Evolutionary conservation across 768 basidiomycete species (phyloP).

Genomic region (Leccinum subgranulosum): DNA sequence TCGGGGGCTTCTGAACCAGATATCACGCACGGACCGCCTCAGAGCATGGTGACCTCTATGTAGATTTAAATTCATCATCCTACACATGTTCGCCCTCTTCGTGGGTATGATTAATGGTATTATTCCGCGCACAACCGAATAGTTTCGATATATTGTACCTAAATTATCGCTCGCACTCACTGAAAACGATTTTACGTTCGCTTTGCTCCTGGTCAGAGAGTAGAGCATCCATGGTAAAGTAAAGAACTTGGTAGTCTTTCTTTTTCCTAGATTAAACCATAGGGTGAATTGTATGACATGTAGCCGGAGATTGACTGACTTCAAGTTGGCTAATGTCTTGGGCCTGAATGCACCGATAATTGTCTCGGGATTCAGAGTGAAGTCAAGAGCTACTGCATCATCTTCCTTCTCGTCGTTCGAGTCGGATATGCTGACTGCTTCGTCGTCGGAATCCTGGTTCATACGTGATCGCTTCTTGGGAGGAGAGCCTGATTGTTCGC

Average conservation of each 20-base stretch:
- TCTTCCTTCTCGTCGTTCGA: conserved; percentile 11
- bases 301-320: conserved; percentile 34
- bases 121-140: neutral
- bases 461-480: conserved; percentile 30
- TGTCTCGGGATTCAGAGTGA: conserved; percentile 28
- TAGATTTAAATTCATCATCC: conserved; percentile 16
- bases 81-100: neutral
- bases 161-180: conserved; percentile 36
- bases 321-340: conserved; percentile 28
- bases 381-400: neutral
- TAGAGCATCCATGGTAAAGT: conserved; percentile 70
- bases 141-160: neutral
- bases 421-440: conserved; percentile 22
- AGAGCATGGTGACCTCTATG: conserved; percentile 45
- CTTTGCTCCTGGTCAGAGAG: conserved; percentile 52
- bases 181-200: conserved; percentile 50
- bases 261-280: conserved; percentile 21
- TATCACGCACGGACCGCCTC: conserved; percentile 13
- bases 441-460: conserved; percentile 25
- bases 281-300: neutral
- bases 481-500: conserved; percentile 16
- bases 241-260: conserved; percentile 77
- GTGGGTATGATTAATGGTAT: neutral
- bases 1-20: conserved; percentile 25
- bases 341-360: conserved; percentile 51